Evolutionary conservation across 140 eudicot genomes (phyloP).

Genomic region (Erigeron philadelphicus): DNA sequence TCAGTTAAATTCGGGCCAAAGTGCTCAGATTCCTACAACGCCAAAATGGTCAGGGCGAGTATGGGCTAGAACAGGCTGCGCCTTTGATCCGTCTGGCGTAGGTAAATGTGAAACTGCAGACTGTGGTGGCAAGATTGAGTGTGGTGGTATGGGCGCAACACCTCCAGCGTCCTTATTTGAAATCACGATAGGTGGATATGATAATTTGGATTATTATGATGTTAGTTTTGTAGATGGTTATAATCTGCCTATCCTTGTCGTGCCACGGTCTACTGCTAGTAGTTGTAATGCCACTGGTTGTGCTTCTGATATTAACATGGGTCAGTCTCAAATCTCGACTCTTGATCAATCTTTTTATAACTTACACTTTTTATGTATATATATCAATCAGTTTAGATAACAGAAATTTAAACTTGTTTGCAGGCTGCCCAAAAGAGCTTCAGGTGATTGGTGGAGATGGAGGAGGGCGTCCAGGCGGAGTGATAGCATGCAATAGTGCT

Average conservation of each 20-base stretch:
- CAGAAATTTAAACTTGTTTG: not conserved
- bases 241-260: conserved; percentile 68
- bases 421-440: conserved; percentile 94
- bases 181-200: conserved; percentile 63
- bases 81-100: conserved; percentile 56
- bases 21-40: conserved; percentile 40
- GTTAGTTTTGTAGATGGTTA: conserved; percentile 91
- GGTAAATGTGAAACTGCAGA: conserved; percentile 85
- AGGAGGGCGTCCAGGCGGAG: conserved; percentile 38
- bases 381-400: not conserved
- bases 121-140: conserved; percentile 83
- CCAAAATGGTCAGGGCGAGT: conserved; percentile 87
- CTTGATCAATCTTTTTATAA: not conserved
- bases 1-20: conserved; percentile 58
- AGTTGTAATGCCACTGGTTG: conserved; percentile 81
- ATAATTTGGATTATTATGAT: conserved; percentile 66
- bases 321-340: conserved; percentile 26
- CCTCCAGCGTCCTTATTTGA: conserved; percentile 92
- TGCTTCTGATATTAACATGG: conserved; percentile 62
- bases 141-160: conserved; percentile 74
- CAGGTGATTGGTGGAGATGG: conserved; percentile 63
- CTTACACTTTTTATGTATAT: not conserved
- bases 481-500: conserved; percentile 86
- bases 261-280: conserved; percentile 47
- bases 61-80: conserved; percentile 93